Conservation (phyloP, 441 rosid genomes). For the Capsella rubella region DNA sequence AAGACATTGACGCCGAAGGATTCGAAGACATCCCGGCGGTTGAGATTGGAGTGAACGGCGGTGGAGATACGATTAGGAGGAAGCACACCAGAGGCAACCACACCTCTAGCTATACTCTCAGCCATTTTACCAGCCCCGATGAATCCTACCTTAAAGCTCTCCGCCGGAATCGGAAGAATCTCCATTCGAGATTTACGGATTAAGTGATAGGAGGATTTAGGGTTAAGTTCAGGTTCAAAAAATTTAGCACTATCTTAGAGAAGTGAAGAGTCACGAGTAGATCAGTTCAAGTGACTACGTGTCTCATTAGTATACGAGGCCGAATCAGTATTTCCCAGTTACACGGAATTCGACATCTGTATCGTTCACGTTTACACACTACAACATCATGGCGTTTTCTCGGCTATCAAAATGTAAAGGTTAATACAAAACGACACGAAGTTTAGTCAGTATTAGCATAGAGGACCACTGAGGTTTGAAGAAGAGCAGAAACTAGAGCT, state of each 20-base stretch:
- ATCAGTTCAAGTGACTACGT: constrained; percentile 19
- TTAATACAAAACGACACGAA: not conserved
- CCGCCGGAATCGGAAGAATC: constrained; percentile 54
- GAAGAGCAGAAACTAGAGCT: no score
- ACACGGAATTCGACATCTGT: not conserved
- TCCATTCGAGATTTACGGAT: constrained; percentile 49
- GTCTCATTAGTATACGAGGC: not conserved
- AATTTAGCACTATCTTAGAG: no score
- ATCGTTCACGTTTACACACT: not conserved
- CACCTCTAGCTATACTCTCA: constrained; percentile 89
- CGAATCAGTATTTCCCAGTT: not conserved
- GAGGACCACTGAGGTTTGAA: no score
- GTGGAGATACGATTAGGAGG: constrained; percentile 77
- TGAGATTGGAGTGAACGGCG: constrained; percentile 62
- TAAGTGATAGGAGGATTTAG: constrained; percentile 24
- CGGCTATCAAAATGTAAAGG: no score
- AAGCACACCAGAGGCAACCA: constrained; percentile 70
- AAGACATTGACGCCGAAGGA: constrained; percentile 72
- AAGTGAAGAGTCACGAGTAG: not conserved
- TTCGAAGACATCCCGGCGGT: constrained; percentile 65
- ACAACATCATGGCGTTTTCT: no score
- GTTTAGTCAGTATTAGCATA: not conserved
- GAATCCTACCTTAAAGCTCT: constrained; percentile 75
- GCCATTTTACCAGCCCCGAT: constrained; percentile 98
- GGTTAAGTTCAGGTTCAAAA: not conserved